Base-by-base conservation (phyloP, 768 basidiomycete genomes). In the Tylopilus balloui region DNA sequence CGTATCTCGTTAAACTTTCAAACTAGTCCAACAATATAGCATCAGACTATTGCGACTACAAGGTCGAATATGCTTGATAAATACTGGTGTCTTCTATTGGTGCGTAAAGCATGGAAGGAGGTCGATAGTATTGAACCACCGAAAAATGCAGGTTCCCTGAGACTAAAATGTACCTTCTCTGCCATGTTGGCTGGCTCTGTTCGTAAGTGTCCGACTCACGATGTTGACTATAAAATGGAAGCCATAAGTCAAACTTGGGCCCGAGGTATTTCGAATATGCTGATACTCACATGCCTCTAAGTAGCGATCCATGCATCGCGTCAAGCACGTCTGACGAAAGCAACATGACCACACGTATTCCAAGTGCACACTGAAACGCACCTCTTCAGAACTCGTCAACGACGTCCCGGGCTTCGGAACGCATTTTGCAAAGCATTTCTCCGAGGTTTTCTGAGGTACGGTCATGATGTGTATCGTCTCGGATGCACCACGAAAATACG, bases 391-490 rank as follows among this genome's bases (percentile, higher is more conserved):
- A 54, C 74, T 71, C 6, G 83, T 82, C 51, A 91, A 69, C 2
- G 85, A 81, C 5, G 74, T 72, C 11, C 81, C 80, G 0, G 90
- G 90, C 58, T 88, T 92, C 8, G 81, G 75, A 31, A 92, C 72
- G 55, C 90, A 92, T 59, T 87, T 88, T 43, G 72, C 62, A 66
- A 75, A 92, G 68, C 89, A 92, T 56, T 83, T 81, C 48, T 91
- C 86, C 53, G 79, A 86, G 13, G 82, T 77, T 81, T 85, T 89
- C 88, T 92, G 58, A 15, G 28, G 11, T 14, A 44, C 12, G 13
- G 13, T 15, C 0, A 25, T 60, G 19, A 60, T 28, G 42, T 6
- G 20, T 24, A 17, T 25, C 10, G 12, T 20, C 7, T 6, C 11
- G 10, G 3, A 28, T 23, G 6, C 15, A 48, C 6, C 17, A 15